These are phyloP conservation scores for Ogataea trehalophila DNA, from an alignment of 805 yeast genomes.

Conservation along the genomic window DNA sequence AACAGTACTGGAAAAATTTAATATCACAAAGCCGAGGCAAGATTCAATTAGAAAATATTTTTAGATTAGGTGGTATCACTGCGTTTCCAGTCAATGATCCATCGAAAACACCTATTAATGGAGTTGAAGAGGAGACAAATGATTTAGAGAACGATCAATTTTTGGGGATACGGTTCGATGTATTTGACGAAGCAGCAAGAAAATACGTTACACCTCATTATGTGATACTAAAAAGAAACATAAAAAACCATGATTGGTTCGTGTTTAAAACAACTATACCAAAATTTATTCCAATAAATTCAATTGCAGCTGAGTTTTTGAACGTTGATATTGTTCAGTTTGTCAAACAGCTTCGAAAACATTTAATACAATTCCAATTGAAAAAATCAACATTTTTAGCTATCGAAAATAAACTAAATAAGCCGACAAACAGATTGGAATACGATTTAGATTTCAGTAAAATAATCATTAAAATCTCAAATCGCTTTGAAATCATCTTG, in stretches of 20 bases:
- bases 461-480: conserved; percentile 17
- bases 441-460: conserved; percentile 27
- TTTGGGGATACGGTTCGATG: conserved; percentile 49
- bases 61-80: conserved; percentile 45
- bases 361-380: conserved; percentile 21
- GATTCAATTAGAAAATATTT: conserved; percentile 42
- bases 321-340: conserved; percentile 23
- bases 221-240: conserved; percentile 33
- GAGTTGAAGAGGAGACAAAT: not conserved
- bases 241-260: conserved; percentile 27
- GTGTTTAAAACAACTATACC: conserved; percentile 33
- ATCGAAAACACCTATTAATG: not conserved
- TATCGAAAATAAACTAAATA: conserved; percentile 10
- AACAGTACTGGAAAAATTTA: conserved; percentile 10
- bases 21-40: conserved; percentile 20
- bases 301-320: conserved; percentile 21
- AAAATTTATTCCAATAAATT: conserved; percentile 24
- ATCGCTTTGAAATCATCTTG: conserved; percentile 18
- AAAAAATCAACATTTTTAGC: conserved; percentile 13
- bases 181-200: conserved; percentile 25
- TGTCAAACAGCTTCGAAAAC: conserved; percentile 21
- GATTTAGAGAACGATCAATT: conserved; percentile 23
- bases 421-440: conserved; percentile 14
- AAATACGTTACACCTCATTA: conserved; percentile 42
- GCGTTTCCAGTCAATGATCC: conserved; percentile 45